Percentiles rank a stretch among this genome's conserved stretches.
Evolutionary conservation across 805 yeast species (phyloP).

Genomic region (Starmerella roubikii): DNA sequence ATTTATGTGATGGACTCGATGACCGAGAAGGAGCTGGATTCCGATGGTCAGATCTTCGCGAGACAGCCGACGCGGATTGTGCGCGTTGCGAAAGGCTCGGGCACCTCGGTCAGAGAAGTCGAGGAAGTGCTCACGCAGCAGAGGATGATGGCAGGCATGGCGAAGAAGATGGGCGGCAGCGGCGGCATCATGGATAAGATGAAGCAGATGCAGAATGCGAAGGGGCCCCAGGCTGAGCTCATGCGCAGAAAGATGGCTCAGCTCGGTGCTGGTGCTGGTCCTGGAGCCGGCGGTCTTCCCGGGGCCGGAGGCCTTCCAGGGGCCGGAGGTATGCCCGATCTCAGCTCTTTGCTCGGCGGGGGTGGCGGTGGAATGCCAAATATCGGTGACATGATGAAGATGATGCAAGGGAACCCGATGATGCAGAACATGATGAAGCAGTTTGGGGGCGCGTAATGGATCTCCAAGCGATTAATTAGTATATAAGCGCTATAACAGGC

Average conservation of each 20-base stretch:
- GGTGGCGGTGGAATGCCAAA: slow-evolving; percentile 60
- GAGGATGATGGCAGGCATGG: slow-evolving; percentile 89
- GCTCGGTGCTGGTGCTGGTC: slow-evolving; percentile 31
- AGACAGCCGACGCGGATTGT: slow-evolving; percentile 75
- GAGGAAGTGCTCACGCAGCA: slow-evolving; percentile 86
- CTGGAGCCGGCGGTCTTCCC: slow-evolving; percentile 29
- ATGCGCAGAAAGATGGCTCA: slow-evolving; percentile 33
- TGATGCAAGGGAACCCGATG: slow-evolving; percentile 38
- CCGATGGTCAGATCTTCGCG: slow-evolving; percentile 70
- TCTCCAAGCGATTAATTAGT: too few species aligned
- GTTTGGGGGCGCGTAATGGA: slow-evolving; percentile 15
- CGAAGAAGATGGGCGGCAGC: slow-evolving; percentile 47
- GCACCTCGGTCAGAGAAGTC: slow-evolving; percentile 81
- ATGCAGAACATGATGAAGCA: slow-evolving; percentile 35
- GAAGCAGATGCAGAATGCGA: slow-evolving; percentile 25
- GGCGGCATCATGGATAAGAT: slow-evolving; percentile 40
- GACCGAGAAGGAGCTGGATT: slow-evolving; percentile 82
- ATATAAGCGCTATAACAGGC: too few species aligned
- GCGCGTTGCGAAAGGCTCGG: slow-evolving; percentile 88
- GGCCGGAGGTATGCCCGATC: slow-evolving; percentile 40
- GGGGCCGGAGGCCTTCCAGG: slow-evolving; percentile 40
- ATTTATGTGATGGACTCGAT: slow-evolving; percentile 87
- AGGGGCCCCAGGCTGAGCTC: slow-evolving; percentile 33
- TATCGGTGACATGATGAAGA: slow-evolving; percentile 49
- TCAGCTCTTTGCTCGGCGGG: slow-evolving; percentile 42